Base-by-base conservation (phyloP, 768 basidiomycete species). In the Agaricus subrufescens region DNA sequence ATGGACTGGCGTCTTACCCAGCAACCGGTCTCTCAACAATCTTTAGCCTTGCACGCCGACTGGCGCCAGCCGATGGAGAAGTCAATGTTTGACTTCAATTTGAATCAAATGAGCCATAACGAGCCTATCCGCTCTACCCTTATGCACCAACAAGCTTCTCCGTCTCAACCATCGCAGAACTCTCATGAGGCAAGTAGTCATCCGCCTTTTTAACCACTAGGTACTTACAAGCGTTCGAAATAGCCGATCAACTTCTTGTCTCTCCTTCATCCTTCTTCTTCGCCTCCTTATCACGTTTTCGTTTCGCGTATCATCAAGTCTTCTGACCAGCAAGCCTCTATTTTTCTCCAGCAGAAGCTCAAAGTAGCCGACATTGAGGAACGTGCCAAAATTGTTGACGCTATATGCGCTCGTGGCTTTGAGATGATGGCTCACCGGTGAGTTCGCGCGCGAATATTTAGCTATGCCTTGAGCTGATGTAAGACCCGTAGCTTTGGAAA, bases 361-460 rank as follows among this genome's bases (percentile, higher is more conserved):
- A 94, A 94, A 68, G 89, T 91, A 15, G 91, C 91, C 3, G 88
- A 91, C 61, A 61, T 77, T 19, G 81, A 85, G 50, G 91, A 93
- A 66, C 77, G 91, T 2, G 80, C 79, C 4, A 91, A 90, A 69
- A 93, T 94, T 45, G 86, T 94, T 14, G 89, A 92, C 63, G 91
- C 91, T 46, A 93, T 93, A 55, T 91, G 89, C 58, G 78, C 83
- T 40, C 81, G 85, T 11, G 91, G 91, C 1, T 90, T 89, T 59
- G 91, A 94, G 67, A 93, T 93, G 91, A 94, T 94, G 91, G 91
- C 89, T 56, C 87, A 91, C 67, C 78, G 89, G 87, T 87, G 65
- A 38, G 70, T 61, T 27, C 11, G 47, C 50, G 37, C 12, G 40
- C 15, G 19, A 19, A 59, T 50, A 37, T 5, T 29, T 27, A 27